These are phyloP conservation scores for Oryza meridionalis DNA, from an alignment of 176 grass and related monocot species.

Conservation along the genomic window DNA sequence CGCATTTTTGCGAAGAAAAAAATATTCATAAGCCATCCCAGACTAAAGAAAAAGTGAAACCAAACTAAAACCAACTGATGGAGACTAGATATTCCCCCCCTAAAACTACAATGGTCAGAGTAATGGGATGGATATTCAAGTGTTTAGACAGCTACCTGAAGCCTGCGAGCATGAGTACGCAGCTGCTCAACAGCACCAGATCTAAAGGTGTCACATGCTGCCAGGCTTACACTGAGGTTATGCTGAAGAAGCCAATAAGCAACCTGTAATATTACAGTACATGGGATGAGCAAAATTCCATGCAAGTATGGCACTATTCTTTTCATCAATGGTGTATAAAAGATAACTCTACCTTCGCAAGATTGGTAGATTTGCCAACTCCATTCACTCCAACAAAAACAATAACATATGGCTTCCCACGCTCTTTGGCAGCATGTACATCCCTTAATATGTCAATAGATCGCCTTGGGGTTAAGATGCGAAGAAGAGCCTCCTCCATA, in stretches of 20 bases:
- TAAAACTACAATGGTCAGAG: neutral
- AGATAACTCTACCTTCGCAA: conserved; percentile 70
- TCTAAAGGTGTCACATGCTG: conserved; percentile 91
- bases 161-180: conserved; percentile 76
- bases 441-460: conserved; percentile 95
- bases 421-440: conserved; percentile 92
- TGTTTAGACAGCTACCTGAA: conserved; percentile 63
- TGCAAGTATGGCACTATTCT: neutral
- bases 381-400: conserved; percentile 96
- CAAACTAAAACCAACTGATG: neutral
- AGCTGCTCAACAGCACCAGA: conserved; percentile 98
- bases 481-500: conserved; percentile 93
- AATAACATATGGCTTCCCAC: conserved; percentile 92
- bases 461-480: conserved; percentile 83
- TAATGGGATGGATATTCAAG: neutral
- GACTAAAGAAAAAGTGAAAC: neutral
- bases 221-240: conserved; percentile 82
- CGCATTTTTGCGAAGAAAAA: neutral
- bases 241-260: conserved; percentile 96
- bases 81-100: neutral
- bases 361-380: conserved; percentile 97
- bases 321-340: conserved; percentile 18
- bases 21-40: neutral
- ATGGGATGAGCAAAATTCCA: neutral
- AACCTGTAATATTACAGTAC: conserved; percentile 46